Base-by-base conservation (phyloP, 768 basidiomycete species). In the Podaxis sp. region DNA sequence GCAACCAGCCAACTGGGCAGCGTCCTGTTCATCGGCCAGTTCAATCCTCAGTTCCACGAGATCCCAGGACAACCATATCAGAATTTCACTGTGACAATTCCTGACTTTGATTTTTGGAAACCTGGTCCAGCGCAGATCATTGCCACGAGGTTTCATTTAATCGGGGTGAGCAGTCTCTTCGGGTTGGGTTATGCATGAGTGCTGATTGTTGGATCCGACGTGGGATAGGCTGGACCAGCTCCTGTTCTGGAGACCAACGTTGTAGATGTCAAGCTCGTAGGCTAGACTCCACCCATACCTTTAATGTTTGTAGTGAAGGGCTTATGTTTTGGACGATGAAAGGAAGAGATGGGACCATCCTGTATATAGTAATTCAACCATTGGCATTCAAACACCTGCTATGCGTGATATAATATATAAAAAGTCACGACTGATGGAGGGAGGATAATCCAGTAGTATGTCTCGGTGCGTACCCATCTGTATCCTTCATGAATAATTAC, bases 1-100 rank as follows among this genome's bases (percentile, higher is more conserved):
- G 71, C 75, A n/a, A 67, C 57, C 41, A 36, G 64, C 0, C 66
- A 40, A 50, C 65, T 77, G 59, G 76, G 76, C 22, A 67, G 57
- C 5, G 68, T 83, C 50, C 64, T 84, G 53, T 82, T 76, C 66
- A 77, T 74, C 20, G 82, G 82, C 28, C 65, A 69, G 1, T 82
- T 74, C 63, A 61, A 67, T 30, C 80, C 82, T 0, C 66, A 72
- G 56, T 46, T 73, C 4, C 75, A 76, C 50, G 73, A 72, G 49
- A 66, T 63, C 30, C 67, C 72, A 1, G 73, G 71, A 53, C 61
- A 69, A 26, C 78, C 79, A 2, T 82, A 81, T 64, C 68, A 83
- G 66, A 82, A 82, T 67, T 80, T 83, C 66, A 76, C 77, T 0
- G 56, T 57, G 2, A 57, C 56, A 7, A 57, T 57, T 4, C 56